Evolutionary conservation across 768 basidiomycete genomes (phyloP), one percentile per base, ranked within the genome.

Genomic region (Crepidotus variabilis): DNA sequence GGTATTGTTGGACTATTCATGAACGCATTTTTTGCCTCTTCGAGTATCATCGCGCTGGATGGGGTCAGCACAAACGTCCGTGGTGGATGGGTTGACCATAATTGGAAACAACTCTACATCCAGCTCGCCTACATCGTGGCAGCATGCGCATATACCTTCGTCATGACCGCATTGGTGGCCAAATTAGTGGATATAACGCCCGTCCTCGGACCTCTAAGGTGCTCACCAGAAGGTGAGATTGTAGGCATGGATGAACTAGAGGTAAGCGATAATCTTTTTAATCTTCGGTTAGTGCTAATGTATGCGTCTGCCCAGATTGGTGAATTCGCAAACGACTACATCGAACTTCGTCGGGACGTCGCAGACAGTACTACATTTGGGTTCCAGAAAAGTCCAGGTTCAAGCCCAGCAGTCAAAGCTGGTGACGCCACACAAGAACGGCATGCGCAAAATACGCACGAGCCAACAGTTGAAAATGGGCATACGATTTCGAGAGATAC

Each of bases 81-180:
- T 16, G 88, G 86, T 14, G 88, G 89, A 14, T 93, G 86, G 84
- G 69, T 94, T 54, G 84, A 92, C 66, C 81, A 80, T 52, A 78
- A 88, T 70, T 91, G 82, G 81, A 86, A 85, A 63, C 90, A 91
- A 63, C 77, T 94, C 20, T 90, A 90, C 60, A 87, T 86, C 62
- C 90, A 93, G 56, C 72, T 92, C 55, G 79, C 80, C 6, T 87
- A 87, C 60, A 74, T 86, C 48, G 77, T 75, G 58, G 84, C 86
- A 45, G 72, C 77, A 35, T 80, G 77, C 58, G 74, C 66, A 10
- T 90, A 88, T 62, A 78, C 80, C 33, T 86, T 87, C 61, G 80
- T 82, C 52, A 75, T 79, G 45, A 87, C 87, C 7, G 84, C 85
- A 0, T 58, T 78, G 6, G 68, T 88, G n/a, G 84, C 79, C 13